Conservation (phyloP, 129 eudicot species). For the Erigeron canadensis region DNA sequence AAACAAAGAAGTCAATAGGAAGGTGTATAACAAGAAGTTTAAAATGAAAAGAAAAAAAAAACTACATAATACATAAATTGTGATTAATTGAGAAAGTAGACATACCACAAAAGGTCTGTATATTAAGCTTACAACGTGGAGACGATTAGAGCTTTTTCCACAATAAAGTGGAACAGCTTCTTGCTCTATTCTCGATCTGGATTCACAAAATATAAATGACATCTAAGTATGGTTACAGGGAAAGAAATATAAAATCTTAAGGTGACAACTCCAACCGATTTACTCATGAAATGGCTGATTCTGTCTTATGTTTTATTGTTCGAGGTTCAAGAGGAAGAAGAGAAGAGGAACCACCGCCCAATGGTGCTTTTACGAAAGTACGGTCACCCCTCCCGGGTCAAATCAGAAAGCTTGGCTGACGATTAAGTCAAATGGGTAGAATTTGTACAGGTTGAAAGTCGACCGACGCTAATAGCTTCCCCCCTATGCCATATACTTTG, state of each 20-base stretch:
- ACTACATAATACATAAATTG: slow-evolving; percentile 3
- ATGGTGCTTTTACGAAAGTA: no score
- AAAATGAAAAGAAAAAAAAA: background rate
- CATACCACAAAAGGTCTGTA: slow-evolving; percentile 89
- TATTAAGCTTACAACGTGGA: slow-evolving; percentile 57
- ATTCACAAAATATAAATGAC: slow-evolving; percentile 14
- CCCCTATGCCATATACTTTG: background rate
- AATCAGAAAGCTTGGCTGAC: background rate
- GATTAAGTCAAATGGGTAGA: background rate
- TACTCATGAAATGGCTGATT: background rate
- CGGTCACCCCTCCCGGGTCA: background rate
- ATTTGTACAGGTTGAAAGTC: background rate
- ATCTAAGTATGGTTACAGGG: background rate
- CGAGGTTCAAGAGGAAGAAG: no score
- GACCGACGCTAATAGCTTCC: background rate
- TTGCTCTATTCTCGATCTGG: slow-evolving; percentile 52
- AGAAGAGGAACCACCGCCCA: no score
- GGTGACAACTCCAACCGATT: background rate
- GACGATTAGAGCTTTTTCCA: slow-evolving; percentile 57
- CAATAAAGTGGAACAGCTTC: slow-evolving; percentile 56
- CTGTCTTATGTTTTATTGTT: background rate
- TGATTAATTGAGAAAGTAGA: slow-evolving; percentile 2
- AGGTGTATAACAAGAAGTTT: background rate
- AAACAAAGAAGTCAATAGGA: no score
- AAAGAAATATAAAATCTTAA: background rate